Conservation (phyloP, 805 yeast species). For the Saccharomycopsis fodiens region DNA sequence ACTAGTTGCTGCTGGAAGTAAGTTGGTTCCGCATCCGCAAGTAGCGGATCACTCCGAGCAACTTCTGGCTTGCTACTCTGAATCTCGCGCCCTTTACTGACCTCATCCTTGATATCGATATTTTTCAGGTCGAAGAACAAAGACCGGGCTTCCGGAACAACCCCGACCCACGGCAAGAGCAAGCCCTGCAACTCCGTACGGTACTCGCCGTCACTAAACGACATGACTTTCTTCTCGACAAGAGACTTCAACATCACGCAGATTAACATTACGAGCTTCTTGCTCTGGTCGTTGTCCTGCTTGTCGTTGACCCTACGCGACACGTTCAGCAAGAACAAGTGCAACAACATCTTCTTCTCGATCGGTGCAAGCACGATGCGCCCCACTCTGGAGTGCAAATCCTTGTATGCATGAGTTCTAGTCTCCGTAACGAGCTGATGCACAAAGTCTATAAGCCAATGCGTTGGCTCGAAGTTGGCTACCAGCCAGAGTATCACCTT, state of each 20-base stretch:
- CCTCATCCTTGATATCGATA: constrained; percentile 1
- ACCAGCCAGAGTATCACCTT: constrained; percentile 60
- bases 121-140: constrained; percentile 34
- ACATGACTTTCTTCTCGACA: constrained; percentile 37
- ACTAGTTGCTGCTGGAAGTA: background rate
- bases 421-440: constrained; percentile 50
- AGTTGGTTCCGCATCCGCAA: background rate
- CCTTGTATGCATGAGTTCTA: constrained; percentile 36
- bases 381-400: constrained; percentile 46
- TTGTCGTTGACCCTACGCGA: constrained; percentile 21
- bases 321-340: constrained; percentile 58
- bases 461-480: constrained; percentile 52
- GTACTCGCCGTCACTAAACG: constrained; percentile 40
- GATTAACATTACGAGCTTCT: constrained; percentile 42
- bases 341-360: constrained; percentile 60
- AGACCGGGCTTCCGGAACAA: constrained; percentile 53
- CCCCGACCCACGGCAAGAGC: constrained; percentile 58
- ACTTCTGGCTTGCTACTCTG: background rate
- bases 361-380: constrained; percentile 43
- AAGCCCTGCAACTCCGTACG: constrained; percentile 52
- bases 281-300: background rate
- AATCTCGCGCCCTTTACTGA: background rate
- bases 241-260: constrained; percentile 58
- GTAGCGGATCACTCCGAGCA: too few species aligned
- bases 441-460: constrained; percentile 51